Percentiles rank a stretch among this genome's conserved stretches.
These are phyloP conservation scores for Colletotrichum paranaense DNA, from an alignment of 2,329 filamentous ascomycete genomes.

Conservation along the genomic window DNA sequence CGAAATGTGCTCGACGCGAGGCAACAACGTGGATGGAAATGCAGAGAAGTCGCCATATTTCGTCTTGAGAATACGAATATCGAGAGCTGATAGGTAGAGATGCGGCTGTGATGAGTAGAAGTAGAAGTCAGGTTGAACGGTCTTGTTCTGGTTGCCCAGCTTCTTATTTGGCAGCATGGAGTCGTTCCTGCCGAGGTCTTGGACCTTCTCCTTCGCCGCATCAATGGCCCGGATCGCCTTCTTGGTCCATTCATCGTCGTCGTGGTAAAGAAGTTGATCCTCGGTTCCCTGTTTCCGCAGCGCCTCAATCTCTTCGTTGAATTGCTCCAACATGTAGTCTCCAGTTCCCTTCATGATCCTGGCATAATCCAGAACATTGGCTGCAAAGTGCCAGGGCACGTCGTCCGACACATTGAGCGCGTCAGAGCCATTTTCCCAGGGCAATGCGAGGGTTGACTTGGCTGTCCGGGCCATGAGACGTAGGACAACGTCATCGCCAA, in stretches of 20 bases:
- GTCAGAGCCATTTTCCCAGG: conserved; percentile 81
- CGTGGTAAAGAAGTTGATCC: conserved; percentile 90
- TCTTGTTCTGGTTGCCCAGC: conserved; percentile 21
- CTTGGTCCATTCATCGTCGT: conserved; percentile 92
- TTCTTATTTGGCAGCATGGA: conserved; percentile 35
- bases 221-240: conserved; percentile 82
- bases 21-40: conserved; percentile 88
- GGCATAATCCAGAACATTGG: conserved; percentile 94
- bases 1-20: conserved; percentile 88
- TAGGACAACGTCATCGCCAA: conserved; percentile 90
- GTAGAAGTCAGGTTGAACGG: conserved; percentile 69
- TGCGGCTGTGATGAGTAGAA: conserved; percentile 92
- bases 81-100: conserved; percentile 88
- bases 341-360: conserved; percentile 94
- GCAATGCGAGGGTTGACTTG: conserved; percentile 87
- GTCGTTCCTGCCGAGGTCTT: conserved; percentile 53
- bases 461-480: conserved; percentile 85
- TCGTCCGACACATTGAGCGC: conserved; percentile 76
- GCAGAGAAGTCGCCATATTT: conserved; percentile 85
- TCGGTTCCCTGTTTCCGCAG: conserved; percentile 83
- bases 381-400: conserved; percentile 94
- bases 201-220: conserved; percentile 79
- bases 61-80: conserved; percentile 91
- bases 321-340: conserved; percentile 87
- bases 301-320: conserved; percentile 80